Evolutionary conservation across 116 monocot genomes (phyloP).

Genomic region (Cymodocea nodosa): DNA sequence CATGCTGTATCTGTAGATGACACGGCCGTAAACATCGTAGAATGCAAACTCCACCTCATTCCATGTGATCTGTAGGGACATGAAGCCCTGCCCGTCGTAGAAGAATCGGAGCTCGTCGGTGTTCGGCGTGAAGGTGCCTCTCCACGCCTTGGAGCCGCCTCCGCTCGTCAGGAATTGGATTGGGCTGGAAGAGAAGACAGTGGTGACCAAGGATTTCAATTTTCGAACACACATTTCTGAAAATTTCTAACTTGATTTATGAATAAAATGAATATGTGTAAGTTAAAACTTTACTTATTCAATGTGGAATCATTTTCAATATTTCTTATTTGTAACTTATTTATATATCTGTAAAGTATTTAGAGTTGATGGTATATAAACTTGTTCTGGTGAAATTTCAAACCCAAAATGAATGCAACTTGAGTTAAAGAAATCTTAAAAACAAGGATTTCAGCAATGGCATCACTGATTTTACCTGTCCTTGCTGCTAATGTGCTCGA

Average conservation of each 20-base stretch:
- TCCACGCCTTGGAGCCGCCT: constrained; percentile 65
- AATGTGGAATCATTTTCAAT: no score
- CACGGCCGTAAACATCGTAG: constrained; percentile 27
- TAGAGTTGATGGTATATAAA: no score
- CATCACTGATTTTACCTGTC: constrained; percentile 33
- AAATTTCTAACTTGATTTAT: no score
- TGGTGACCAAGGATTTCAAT: background rate
- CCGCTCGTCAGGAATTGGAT: constrained; percentile 61
- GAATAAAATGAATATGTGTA: no score
- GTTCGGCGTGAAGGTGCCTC: constrained; percentile 23
- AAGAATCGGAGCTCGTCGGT: constrained; percentile 38
- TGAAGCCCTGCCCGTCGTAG: constrained; percentile 68
- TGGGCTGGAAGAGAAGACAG: constrained; percentile 6
- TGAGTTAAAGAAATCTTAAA: no score
- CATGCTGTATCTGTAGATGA: constrained; percentile 20
- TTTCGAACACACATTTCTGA: no score
- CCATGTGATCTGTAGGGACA: constrained; percentile 33
- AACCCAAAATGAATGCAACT: no score
- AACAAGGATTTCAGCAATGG: background rate
- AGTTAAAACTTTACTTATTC: no score
- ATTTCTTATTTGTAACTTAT: no score
- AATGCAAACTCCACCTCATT: constrained; percentile 15
- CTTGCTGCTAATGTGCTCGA: constrained; percentile 62
- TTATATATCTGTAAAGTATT: no score
- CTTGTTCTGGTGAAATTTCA: no score